phyloP scores from a whole-genome alignment of 2,329 filamentous ascomycete species.

The Phyllosticta citriasiana region DNA sequence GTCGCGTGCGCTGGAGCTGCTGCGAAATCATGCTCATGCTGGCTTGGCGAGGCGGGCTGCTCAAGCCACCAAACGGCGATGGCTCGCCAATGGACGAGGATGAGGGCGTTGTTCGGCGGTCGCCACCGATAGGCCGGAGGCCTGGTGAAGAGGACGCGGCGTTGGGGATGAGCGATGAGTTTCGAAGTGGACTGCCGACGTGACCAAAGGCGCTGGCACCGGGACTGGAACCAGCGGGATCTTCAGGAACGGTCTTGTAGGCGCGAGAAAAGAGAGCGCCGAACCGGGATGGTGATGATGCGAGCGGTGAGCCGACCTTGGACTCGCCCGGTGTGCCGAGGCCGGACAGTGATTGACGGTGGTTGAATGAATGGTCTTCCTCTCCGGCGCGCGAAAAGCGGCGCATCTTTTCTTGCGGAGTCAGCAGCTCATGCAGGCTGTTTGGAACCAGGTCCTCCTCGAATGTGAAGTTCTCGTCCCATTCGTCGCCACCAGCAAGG shows the following conservation, averaged over 20 bases:
- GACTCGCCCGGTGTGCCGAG: constrained; percentile 36
- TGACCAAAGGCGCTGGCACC: constrained; percentile 44
- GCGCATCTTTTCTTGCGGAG: constrained; percentile 50
- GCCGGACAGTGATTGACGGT: constrained; percentile 38
- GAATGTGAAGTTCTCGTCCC: constrained; percentile 60
- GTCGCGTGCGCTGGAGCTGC: constrained; percentile 39
- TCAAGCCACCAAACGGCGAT: constrained; percentile 36
- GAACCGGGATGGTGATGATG: constrained; percentile 53
- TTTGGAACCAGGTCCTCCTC: constrained; percentile 84
- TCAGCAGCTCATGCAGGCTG: constrained; percentile 52
- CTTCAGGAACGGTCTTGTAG: constrained; percentile 34
- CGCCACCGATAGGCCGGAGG: constrained; percentile 37
- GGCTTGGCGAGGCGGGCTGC: constrained; percentile 46
- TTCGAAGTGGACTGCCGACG: constrained; percentile 56
- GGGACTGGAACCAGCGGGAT: constrained; percentile 27
- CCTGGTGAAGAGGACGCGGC: constrained; percentile 34
- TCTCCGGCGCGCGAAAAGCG: constrained; percentile 49
- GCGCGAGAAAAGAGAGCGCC: constrained; percentile 46
- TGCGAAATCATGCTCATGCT: constrained; percentile 54
- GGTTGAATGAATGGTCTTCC: constrained; percentile 36
- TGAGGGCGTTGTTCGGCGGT: constrained; percentile 26
- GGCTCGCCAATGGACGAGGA: constrained; percentile 33
- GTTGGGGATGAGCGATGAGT: constrained; percentile 44
- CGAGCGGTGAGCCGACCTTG: constrained; percentile 43
- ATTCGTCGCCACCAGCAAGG: constrained; percentile 41